Evolutionary conservation across 371 early-diverging fungal genomes (phyloP).

Genomic region (Synchytrium microbalum): DNA sequence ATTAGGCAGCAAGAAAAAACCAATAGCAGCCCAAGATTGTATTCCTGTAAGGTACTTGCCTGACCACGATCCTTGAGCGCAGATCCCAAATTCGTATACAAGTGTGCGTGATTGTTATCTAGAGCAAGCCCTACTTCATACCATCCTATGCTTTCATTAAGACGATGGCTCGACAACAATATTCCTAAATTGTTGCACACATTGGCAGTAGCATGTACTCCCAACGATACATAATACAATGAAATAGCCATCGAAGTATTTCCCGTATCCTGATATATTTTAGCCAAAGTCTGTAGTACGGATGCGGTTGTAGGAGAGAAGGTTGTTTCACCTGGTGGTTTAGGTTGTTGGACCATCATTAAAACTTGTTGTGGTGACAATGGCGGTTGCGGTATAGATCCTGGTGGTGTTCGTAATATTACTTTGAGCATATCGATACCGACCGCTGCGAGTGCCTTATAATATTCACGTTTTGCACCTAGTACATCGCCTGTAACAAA

Average conservation of each 20-base stretch:
- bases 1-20: background rate
- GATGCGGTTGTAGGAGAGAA: constrained; percentile 53
- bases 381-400: constrained; percentile 4
- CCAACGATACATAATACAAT: constrained; percentile 74
- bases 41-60: no score
- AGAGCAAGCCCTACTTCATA: constrained; percentile 79
- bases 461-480: constrained; percentile 71
- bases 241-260: constrained; percentile 61
- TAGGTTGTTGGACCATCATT: constrained; percentile 14
- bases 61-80: constrained; percentile 82
- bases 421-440: constrained; percentile 41
- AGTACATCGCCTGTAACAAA: constrained; percentile 65
- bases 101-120: constrained; percentile 78
- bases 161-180: constrained; percentile 35
- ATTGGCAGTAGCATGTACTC: constrained; percentile 74
- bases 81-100: constrained; percentile 84
- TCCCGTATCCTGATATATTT: constrained; percentile 70
- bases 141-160: constrained; percentile 49
- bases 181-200: constrained; percentile 88
- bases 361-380: constrained; percentile 20
- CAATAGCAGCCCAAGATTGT: background rate
- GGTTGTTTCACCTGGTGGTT: background rate
- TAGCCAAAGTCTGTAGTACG: constrained; percentile 73
- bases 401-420: constrained; percentile 8
- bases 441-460: constrained; percentile 70